A percentile compares a stretch with the other conserved stretches of the same genome.
These are phyloP conservation scores for Noccaea caerulescens DNA, from an alignment of 345 rosid species.

Conservation along the genomic window DNA sequence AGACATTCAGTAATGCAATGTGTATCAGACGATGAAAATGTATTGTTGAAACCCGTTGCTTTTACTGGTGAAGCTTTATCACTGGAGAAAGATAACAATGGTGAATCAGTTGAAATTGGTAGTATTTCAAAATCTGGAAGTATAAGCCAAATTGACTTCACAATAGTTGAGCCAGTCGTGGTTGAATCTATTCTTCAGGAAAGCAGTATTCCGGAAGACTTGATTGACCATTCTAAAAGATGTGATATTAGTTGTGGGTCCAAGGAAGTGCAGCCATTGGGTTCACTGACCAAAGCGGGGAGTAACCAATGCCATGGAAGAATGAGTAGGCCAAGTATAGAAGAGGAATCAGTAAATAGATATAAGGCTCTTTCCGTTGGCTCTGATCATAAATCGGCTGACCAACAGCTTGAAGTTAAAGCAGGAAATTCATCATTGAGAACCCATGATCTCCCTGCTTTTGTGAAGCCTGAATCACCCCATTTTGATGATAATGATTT, in stretches of 20 bases:
- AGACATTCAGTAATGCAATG: slow-evolving; percentile 25
- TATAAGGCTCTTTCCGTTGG: slow-evolving; percentile 40
- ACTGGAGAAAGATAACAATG: slow-evolving; percentile 26
- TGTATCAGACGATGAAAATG: slow-evolving; percentile 13
- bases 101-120: slow-evolving; percentile 11
- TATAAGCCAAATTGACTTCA: slow-evolving; percentile 21
- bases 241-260: slow-evolving; percentile 39
- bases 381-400: slow-evolving; percentile 41
- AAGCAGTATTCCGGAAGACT: slow-evolving; percentile 22
- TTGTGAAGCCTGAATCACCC: slow-evolving; percentile 50
- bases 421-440: slow-evolving; percentile 40
- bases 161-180: slow-evolving; percentile 32
- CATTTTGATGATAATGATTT: slow-evolving; percentile 51
- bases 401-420: slow-evolving; percentile 30
- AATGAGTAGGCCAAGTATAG: slow-evolving; percentile 48
- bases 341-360: slow-evolving; percentile 33
- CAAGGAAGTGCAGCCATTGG: slow-evolving; percentile 35
- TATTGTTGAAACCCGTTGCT: slow-evolving; percentile 37
- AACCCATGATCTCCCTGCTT: slow-evolving; percentile 38
- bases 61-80: slow-evolving; percentile 33
- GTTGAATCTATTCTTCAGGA: slow-evolving; percentile 23
- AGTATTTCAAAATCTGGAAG: slow-evolving; percentile 34
- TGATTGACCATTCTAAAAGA: slow-evolving; percentile 30
- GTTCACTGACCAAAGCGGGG: slow-evolving; percentile 25
- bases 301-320: slow-evolving; percentile 34